phyloP scores from a whole-genome alignment of 2,329 filamentous ascomycete species.

The Botryosphaeria dothidea region DNA sequence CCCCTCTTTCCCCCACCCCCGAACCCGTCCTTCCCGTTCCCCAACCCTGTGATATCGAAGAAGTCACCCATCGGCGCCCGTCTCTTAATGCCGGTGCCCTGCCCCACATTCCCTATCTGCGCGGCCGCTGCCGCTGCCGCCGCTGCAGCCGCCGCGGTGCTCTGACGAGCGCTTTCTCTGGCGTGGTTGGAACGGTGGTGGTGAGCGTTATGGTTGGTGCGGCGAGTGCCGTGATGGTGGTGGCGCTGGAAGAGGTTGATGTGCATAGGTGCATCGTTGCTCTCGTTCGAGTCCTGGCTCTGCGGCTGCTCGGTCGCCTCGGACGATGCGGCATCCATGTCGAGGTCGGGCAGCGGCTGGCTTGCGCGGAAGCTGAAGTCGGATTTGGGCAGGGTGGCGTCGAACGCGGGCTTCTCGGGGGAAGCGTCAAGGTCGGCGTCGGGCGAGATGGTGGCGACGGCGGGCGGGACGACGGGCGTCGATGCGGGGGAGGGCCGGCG shows the following conservation, averaged over 20 bases:
- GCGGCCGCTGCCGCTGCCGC: background rate
- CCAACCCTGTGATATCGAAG: constrained; percentile 68
- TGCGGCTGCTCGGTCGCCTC: constrained; percentile 53
- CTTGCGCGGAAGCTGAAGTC: constrained; percentile 70
- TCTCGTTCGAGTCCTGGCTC: background rate
- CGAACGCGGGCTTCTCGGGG: constrained; percentile 1
- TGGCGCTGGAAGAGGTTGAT: constrained; percentile 29
- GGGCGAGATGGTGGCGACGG: background rate
- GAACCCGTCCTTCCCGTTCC: constrained; percentile 58
- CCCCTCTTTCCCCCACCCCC: constrained; percentile 41
- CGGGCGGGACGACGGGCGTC: background rate
- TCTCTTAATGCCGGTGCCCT: constrained; percentile 70
- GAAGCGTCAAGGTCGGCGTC: constrained; percentile 24
- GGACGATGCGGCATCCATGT: constrained; percentile 55
- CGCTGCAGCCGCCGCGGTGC: background rate
- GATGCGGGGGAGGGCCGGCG: constrained; percentile 33
- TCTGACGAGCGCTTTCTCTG: background rate
- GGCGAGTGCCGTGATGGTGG: constrained; percentile 27
- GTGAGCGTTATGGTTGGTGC: constrained; percentile 51
- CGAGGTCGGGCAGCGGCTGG: constrained; percentile 60
- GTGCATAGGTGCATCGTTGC: constrained; percentile 20
- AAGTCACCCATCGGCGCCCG: constrained; percentile 73
- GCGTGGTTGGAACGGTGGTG: constrained; percentile 27
- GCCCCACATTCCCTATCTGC: constrained; percentile 48
- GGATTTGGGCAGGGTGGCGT: constrained; percentile 32